Base-by-base conservation (phyloP, 2,329 filamentous ascomycete genomes). In the Paecilomyces niveus region DNA sequence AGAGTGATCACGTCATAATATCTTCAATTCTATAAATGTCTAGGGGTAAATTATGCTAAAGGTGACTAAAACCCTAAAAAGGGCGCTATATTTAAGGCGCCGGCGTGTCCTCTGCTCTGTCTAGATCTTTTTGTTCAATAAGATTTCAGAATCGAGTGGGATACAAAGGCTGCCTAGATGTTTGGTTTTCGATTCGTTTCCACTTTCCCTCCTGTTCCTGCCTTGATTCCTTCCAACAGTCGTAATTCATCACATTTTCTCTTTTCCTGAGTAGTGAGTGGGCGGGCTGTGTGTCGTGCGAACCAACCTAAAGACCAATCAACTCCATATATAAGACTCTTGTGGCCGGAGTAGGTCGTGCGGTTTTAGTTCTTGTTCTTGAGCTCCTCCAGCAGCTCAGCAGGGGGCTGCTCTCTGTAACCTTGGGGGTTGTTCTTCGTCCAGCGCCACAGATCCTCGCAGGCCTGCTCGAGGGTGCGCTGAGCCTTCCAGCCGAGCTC, bases 361-460 rank as follows among this genome's bases (percentile, higher is more conserved):
- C 4, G 7, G 10, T 15, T 10, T 35, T 35, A 54, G 29, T 54
- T 54, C 21, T 32, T 21, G 29, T 74, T 74, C 71, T 74, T 73
- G 59, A 74, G 68, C 64, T 69, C 63, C 57, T 88, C 87, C 55
- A 97, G 71, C 68, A 97, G 83, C 76, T 89, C 86, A 64, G 89
- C 83, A 0, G 94, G 93, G n/a, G 93, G 91, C 64, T 92, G 83
- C 78, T 97, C 92, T 65, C 89, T 84, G 80, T 97, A 97, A 22
- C 94, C 94, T 78, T 92, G 86, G 24, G 94, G 94, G 79, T 97
- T 97, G 79, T 97, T 97, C 78, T 89, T 83, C 15, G 95, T 96
- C 94, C 94, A 99, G 70, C 86, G 87, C 94, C 94, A 99, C 64
- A 99, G 82, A 76, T 99, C 92, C 66, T 87, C 85, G 74, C 94